Percentiles rank a stretch among this genome's conserved stretches.
Evolutionary conservation across 306 rosid species (phyloP).

Genomic region (Leucaena leucocephala): DNA sequence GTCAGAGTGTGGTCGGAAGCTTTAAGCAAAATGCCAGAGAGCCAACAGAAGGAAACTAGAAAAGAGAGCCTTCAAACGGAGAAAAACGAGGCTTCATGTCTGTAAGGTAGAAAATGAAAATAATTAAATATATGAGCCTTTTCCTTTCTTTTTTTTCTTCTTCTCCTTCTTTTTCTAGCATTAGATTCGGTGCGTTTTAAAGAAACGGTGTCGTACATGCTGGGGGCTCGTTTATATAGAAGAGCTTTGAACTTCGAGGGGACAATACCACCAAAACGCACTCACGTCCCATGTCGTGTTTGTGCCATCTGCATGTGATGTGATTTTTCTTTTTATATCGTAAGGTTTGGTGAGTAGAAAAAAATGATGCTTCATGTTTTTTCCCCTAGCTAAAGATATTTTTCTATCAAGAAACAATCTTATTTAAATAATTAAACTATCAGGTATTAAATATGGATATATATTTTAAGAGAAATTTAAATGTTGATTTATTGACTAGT

Average conservation of each 20-base stretch:
- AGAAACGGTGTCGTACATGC: neutral
- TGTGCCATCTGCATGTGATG: neutral
- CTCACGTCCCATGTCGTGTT: neutral
- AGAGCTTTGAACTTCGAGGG: neutral
- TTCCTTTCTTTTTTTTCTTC: no score
- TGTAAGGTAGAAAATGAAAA: neutral
- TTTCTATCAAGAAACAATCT: no score
- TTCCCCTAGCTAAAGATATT: no score
- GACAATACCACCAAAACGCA: conserved; percentile 1
- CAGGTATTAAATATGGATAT: no score
- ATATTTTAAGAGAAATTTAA: no score
- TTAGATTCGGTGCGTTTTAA: neutral
- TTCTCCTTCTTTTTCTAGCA: no score
- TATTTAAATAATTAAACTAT: no score
- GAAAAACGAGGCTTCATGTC: neutral
- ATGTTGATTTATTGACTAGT: no score
- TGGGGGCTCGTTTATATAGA: neutral
- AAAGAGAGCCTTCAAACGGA: neutral
- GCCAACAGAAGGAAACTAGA: neutral
- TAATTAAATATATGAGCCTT: neutral
- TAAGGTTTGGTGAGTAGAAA: neutral
- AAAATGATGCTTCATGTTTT: neutral
- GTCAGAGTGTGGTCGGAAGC: neutral
- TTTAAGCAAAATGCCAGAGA: conserved; percentile 30
- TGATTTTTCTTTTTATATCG: neutral